phyloP scores from a whole-genome alignment of 106 monocot species.

The Phalaenopsis aphrodite region DNA sequence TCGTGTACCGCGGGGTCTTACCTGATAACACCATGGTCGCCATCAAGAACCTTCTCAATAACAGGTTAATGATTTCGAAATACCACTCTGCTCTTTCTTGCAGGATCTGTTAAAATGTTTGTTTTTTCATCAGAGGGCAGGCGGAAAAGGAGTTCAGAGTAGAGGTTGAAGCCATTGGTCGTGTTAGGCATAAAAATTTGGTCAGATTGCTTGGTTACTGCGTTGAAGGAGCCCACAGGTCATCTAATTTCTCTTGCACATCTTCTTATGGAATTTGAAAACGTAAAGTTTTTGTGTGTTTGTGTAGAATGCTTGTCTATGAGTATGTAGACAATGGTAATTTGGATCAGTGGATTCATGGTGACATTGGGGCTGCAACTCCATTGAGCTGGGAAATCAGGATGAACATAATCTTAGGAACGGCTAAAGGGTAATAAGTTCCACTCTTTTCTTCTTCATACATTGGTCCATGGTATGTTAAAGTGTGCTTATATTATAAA shows the following conservation, averaged over 20 bases:
- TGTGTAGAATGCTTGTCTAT: constrained; percentile 38
- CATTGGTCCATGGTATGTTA: not conserved
- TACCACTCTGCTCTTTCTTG: not conserved
- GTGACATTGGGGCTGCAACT: constrained; percentile 26
- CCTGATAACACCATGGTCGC: constrained; percentile 28
- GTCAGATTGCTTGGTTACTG: constrained; percentile 38
- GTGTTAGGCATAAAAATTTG: constrained; percentile 37
- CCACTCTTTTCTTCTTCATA: not conserved
- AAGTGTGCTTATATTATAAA: not conserved
- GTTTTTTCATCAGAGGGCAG: constrained; percentile 17
- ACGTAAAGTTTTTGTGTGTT: not conserved
- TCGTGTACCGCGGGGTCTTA: constrained; percentile 46
- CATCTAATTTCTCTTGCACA: not conserved
- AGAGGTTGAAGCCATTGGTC: constrained; percentile 35
- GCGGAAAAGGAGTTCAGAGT: constrained; percentile 38
- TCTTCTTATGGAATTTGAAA: not conserved
- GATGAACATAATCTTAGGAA: constrained; percentile 32
- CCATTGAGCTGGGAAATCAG: constrained; percentile 34
- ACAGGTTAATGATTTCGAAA: constrained; percentile 20
- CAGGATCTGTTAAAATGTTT: not conserved
- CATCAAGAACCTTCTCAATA: constrained; percentile 54
- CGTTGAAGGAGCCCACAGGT: constrained; percentile 32
- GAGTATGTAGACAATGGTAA: constrained; percentile 43
- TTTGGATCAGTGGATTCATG: constrained; percentile 40
- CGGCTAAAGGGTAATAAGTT: constrained; percentile 27